Percentiles rank a stretch among this genome's conserved stretches.
Conservation (phyloP, 2,329 filamentous ascomycete genomes). For the Claviceps lovelessii region DNA sequence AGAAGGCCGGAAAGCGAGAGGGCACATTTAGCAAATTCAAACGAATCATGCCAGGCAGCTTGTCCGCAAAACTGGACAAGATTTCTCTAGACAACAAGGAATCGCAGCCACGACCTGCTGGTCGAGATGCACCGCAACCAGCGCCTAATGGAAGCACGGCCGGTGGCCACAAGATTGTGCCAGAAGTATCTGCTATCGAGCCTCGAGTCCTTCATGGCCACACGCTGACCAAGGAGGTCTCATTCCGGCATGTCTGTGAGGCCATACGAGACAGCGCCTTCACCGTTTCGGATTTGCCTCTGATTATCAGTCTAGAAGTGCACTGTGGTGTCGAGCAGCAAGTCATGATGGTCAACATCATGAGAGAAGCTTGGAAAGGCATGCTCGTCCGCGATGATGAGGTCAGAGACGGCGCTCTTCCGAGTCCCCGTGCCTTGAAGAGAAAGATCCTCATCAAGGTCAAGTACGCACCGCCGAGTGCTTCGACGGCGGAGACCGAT, state of each 20-base stretch:
- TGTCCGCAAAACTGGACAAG: conserved; percentile 33
- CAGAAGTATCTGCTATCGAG: conserved; percentile 34
- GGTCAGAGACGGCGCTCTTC: conserved; percentile 36
- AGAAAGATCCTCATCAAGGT: conserved; percentile 77
- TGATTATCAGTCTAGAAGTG: conserved; percentile 92
- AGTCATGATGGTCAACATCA: conserved; percentile 80
- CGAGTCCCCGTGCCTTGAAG: conserved; percentile 54
- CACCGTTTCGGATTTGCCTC: conserved; percentile 55
- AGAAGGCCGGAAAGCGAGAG: conserved; percentile 39
- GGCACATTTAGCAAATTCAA: conserved; percentile 47
- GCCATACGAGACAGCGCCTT: conserved; percentile 73
- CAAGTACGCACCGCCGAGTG: conserved; percentile 44
- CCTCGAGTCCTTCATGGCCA: conserved; percentile 76
- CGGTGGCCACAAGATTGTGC: conserved; percentile 8
- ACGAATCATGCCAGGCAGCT: conserved; percentile 33
- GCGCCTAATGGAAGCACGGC: neutral
- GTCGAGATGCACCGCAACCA: conserved; percentile 4
- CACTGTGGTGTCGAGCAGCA: conserved; percentile 74
- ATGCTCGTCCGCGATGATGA: conserved; percentile 47
- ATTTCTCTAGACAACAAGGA: conserved; percentile 32
- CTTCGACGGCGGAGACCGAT: conserved; percentile 16
- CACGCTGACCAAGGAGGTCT: conserved; percentile 76
- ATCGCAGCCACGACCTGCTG: conserved; percentile 18
- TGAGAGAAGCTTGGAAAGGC: conserved; percentile 68
- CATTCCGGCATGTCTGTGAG: conserved; percentile 73